Evolutionary conservation across 208 protist species (phyloP), one percentile per base, ranked within the genome.

Genomic region (Crithidia sp.): DNA sequence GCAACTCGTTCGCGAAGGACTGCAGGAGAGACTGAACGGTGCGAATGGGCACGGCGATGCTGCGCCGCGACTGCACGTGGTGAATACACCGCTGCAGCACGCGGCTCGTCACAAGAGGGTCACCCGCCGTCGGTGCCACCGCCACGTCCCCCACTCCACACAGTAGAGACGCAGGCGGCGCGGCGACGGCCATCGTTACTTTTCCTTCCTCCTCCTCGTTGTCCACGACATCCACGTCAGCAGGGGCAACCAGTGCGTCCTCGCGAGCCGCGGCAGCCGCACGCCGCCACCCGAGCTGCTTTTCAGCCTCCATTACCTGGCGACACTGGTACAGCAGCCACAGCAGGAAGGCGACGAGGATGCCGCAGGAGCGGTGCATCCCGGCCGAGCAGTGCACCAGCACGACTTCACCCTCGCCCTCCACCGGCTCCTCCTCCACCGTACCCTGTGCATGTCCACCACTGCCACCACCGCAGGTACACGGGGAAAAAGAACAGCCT

Each of bases 361-460:
- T 83, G 13, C 84, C 87, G 65, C 83, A 88, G 0, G 88, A 93
- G n/a, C 90, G 87, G 56, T 95, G 90, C 87, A 92, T 95, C 37
- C 90, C 90, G n/a, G 90, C 90, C 39, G 83, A 90, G 77, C 90
- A 95, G 76, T 95, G 90, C 45, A 95, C 71, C 10, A 95, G 68
- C 56, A 56, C 41, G 7, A 71, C 74, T 71, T 74, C 62, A 37
- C 9, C 28, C 52, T 47, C 43, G 17, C 59, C 75, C 7, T 47
- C 43, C 17, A 59, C 75, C 6, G 44, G 3, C 41, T 12, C 64
- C 49, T 43, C 58, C 28, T 28, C 28, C 28, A 28, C 28, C 28
- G 28, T 28, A 28, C 28, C 28, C 28, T 28, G 28, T 28, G 28
- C 28, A 28, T 28, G 28, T 28, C 28, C 28, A 28, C 28, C 28